Base-by-base conservation (phyloP, 306 rosid species). In the Corylus heterophylla region DNA sequence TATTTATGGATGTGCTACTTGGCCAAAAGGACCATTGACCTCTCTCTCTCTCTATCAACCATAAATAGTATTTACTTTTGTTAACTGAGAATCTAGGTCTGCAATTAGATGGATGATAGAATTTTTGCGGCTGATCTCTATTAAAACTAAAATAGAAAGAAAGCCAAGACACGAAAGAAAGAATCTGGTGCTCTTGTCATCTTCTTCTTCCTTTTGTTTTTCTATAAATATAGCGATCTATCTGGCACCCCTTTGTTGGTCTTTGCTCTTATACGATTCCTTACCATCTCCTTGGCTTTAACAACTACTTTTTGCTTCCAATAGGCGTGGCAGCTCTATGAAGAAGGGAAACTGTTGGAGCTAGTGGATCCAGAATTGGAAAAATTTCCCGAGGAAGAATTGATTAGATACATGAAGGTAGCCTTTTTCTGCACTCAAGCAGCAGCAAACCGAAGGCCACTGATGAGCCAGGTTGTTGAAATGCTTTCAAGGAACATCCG, bases 251-350 rank as follows among this genome's bases (percentile, higher is more conserved):
- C 52, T 71, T 22, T 11, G 12, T 35, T 16, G 8, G 17, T 3
- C 78, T 44, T 27, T 42, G 56, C 55, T 78, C 45, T 20, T 16
- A 22, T 45, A 35, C 9, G 20, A 63, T 31, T 63, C 69, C 42
- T 63, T 48, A 27, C 12, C 47, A 69, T 62, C 16, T 61, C 42
- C 12, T 39, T 49, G 31, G 45, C 18, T 64, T 29, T 79, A 22
- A 47, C 25, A 18, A 78, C 79, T 42, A 55, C 35, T 47, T 8
- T 68, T 29, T 87, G 69, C 20, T 70, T 22, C 11, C 11, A 22
- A 78, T 64, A 95, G 99, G 97, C 95, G n/a, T 95, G 99, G 99
- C 80, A 93, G 74, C 97, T 93, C 48, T 84, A 96, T 64, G 91
- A 89, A 85, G 93, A 91, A 79, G 90, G 85, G 31, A 86, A 63